A percentile compares a stretch with the other conserved stretches of the same genome.
phyloP scores from a whole-genome alignment of 768 basidiomycete genomes.

The Hirschioporus abietinus region DNA sequence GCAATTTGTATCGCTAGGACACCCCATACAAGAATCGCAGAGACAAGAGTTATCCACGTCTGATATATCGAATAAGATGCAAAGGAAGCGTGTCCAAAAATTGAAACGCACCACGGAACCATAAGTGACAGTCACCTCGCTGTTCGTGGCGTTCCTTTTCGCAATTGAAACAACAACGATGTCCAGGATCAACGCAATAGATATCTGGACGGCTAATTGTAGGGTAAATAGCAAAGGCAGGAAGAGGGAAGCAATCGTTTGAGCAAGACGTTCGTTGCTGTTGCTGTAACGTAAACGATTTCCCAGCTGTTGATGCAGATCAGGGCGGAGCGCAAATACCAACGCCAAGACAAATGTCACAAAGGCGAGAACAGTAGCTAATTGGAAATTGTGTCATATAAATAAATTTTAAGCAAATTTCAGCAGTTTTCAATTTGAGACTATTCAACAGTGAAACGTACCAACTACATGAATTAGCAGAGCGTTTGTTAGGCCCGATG shows the following conservation, averaged over 20 bases:
- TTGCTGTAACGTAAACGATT: background rate
- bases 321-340: background rate
- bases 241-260: background rate
- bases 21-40: background rate
- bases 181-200: background rate
- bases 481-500: background rate
- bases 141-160: background rate
- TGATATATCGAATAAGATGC: background rate
- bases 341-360: background rate
- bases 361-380: background rate
- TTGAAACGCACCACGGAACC: background rate
- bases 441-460: background rate
- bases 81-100: background rate
- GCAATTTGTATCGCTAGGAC: background rate
- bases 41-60: background rate
- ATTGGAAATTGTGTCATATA: background rate
- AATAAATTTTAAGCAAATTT: background rate
- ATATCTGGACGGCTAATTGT: background rate
- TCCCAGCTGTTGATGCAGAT: background rate
- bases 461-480: background rate
- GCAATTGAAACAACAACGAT: background rate
- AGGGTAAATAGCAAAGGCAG: background rate
- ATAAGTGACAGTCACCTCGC: background rate
- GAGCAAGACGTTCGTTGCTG: background rate
- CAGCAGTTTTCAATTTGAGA: background rate